A percentile compares a stretch with the other conserved stretches of the same genome.
phyloP scores from a whole-genome alignment of 225 moss, liverwort and hornwort species.

The Straminergon stramineum region DNA sequence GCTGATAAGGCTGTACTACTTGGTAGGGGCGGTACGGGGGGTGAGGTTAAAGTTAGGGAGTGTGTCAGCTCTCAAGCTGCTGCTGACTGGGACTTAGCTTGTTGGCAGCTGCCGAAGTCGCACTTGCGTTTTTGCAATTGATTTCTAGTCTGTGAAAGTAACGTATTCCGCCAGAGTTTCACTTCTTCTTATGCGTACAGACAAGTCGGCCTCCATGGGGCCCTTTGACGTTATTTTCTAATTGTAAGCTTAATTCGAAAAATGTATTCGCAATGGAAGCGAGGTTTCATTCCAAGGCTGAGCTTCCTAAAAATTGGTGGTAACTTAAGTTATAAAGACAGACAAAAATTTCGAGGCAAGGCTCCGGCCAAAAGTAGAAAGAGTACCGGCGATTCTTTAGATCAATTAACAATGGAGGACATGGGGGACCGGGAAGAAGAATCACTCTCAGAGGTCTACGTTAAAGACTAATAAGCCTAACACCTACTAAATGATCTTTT shows the following conservation, averaged over 20 bases:
- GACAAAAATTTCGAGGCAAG: background rate
- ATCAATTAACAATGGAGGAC: background rate
- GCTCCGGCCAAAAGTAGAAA: background rate
- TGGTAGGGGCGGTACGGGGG: too few relatives aligned
- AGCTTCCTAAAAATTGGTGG: too few relatives aligned
- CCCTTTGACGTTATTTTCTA: background rate
- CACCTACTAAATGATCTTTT: background rate
- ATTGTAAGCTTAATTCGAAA: too few relatives aligned
- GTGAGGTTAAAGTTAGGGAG: too few relatives aligned
- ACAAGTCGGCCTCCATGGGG: background rate
- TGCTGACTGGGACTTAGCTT: background rate
- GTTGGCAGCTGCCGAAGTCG: background rate
- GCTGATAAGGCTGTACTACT: too few relatives aligned
- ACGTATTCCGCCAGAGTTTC: background rate
- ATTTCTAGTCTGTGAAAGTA: background rate
- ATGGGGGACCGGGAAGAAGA: background rate
- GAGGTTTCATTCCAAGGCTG: background rate
- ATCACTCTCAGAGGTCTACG: background rate
- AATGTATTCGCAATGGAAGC: background rate
- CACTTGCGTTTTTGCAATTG: background rate
- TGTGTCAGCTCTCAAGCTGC: background rate
- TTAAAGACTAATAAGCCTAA: too few relatives aligned
- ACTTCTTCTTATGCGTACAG: background rate
- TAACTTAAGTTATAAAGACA: background rate
- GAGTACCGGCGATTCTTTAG: background rate